Base-by-base conservation (phyloP, 495 filamentous ascomycete genomes). In the Penicillium coffeae region DNA sequence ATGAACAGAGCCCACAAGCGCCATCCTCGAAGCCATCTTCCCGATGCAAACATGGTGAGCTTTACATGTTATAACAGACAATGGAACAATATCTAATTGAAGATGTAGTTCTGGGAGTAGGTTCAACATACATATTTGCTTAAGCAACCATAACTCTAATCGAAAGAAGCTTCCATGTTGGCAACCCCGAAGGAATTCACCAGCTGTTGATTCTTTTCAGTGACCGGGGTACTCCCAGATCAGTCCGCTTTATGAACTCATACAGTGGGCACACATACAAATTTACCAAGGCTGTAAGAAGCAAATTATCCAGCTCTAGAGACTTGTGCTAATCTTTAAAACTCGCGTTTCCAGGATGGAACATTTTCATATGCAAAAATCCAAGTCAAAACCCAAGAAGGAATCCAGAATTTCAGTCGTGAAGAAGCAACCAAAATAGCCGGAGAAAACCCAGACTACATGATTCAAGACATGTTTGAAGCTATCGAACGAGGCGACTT, bases 211-310 rank as follows among this genome's bases (percentile, higher is more conserved):
- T 72, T 41, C 73, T 88, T 16, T 87, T 88, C 61, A 75, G 72
- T 16, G 83, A 85, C 53, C 76, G 81, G 43, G 85, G 84, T 19
- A 83, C 78, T 6, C 85, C 85, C 3, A 69, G 68, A 48, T 81
- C 78, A 0, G 65, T 77, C 52, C 70, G 84, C 8, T 72, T 78
- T 47, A 74, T 87, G 65, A 84, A 86, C 50, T 79, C 78, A 15
- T 89, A 84, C 58, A 75, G 75, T 52, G 76, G 74, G 12, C 81
- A 88, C 59, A 85, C 86, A 1, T 89, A 82, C 66, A 87, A 80
- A 45, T 77, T 86, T 38, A 78, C 76, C 35, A 83, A 78, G 41
- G 59, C 80, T 51, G 82, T 81, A 21, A 38, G 44, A 13, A 2
- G 18, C n/a, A 3, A 25, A 3, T 12, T 2, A 1, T 3, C 34